Base-by-base conservation (phyloP, 192 early-diverging fungal species). In the Backusella westeae region DNA sequence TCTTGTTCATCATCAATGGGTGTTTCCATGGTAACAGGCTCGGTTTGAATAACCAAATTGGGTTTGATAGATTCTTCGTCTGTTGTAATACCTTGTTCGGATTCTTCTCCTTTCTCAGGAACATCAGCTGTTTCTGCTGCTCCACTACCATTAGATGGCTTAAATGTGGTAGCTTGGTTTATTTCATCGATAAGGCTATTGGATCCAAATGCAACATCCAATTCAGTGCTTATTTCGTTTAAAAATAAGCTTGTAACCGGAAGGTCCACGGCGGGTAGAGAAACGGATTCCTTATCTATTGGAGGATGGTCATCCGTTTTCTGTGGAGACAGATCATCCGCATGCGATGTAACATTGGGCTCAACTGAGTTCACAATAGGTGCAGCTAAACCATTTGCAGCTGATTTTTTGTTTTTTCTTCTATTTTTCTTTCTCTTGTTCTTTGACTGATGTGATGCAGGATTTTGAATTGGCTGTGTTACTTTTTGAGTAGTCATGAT, bases 361-460 rank as follows among this genome's bases (percentile, higher is more conserved):
- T 63, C 56, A 63, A 63, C 12, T 63, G 56, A 29, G 10, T 63
- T 63, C 21, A 8, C 56, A 29, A 63, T 29, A 29, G 56, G 56
- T 63, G 56, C 21, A 63, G 56, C 56, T 29, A 63, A 12, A 26
- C 56, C 23, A 63, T 63, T 63, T 63, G 10, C 56, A 29, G 56
- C 21, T 63, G 56, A 63, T 63, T 63, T 63, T 14, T 63, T 63
- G 56, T 63, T 63, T 63, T 63, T 63, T n/a, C n/a, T 63, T 63
- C 23, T 63, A 9, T 63, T 63, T 63, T 63, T 63, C 56, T 32
- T 63, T 63, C 10, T 63, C 26, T 29, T 63, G 26, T 63, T 63
- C 26, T 63, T 63, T 63, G 56, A 63, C 7, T 63, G 56, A 4
- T 63, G 21, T 29, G 56, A 14, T 63, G 56, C 29, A 63, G 23